Evolutionary conservation across 768 basidiomycete genomes (phyloP).

Genomic region (Lactarius vividus): DNA sequence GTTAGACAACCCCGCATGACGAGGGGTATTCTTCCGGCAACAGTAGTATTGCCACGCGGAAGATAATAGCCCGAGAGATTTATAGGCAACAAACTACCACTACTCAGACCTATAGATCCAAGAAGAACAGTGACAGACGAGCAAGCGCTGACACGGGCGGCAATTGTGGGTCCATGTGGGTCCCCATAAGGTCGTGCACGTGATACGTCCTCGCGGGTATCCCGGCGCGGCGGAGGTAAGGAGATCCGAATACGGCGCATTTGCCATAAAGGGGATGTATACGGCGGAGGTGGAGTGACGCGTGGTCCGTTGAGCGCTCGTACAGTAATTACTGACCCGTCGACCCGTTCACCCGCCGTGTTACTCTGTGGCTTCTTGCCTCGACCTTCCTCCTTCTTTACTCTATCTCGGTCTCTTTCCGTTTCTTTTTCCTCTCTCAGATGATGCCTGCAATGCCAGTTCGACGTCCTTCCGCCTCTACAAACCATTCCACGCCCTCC

Average conservation of each 20-base stretch:
- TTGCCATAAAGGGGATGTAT: slow-evolving; percentile 1
- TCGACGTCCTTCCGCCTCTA: slow-evolving; percentile 62
- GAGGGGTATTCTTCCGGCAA: background rate
- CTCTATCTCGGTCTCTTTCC: background rate
- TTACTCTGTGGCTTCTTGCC: slow-evolving; percentile 1
- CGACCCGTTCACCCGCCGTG: background rate
- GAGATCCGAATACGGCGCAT: background rate
- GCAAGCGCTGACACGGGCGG: background rate
- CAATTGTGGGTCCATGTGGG: slow-evolving; percentile 35
- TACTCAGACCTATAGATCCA: background rate
- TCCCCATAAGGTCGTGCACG: slow-evolving; percentile 23
- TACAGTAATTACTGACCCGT: background rate
- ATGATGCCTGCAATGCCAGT: slow-evolving; percentile 41
- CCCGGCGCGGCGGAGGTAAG: background rate
- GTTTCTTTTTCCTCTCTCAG: background rate
- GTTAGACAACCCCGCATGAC: background rate
- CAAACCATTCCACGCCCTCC: slow-evolving; percentile 39
- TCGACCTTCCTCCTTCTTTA: background rate
- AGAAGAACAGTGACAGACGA: background rate
- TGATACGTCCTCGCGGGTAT: background rate
- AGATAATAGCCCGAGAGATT: background rate
- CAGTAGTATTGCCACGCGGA: background rate
- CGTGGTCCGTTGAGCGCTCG: slow-evolving; percentile 11
- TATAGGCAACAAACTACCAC: background rate
- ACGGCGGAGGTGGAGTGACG: background rate